These are phyloP conservation scores for Citrullus colocynthis DNA, from an alignment of 306 rosid genomes.

Conservation along the genomic window DNA sequence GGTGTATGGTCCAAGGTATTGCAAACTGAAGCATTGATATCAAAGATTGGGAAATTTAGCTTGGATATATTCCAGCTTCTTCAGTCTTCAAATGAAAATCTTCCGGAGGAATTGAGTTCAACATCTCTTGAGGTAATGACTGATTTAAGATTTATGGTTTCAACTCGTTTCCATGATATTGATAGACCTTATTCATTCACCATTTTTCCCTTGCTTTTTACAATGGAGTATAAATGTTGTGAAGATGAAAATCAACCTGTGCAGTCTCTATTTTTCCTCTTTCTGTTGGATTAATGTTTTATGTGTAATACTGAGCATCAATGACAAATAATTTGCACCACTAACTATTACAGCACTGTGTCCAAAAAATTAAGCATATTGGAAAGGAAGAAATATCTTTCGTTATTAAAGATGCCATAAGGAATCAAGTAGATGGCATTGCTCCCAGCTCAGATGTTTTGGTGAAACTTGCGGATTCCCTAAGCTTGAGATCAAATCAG, in stretches of 20 bases:
- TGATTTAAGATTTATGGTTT: background rate
- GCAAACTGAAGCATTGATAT: slow-evolving; percentile 60
- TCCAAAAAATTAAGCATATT: slow-evolving; percentile 66
- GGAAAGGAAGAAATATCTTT: slow-evolving; percentile 46
- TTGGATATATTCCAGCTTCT: slow-evolving; percentile 53
- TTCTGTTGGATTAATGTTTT: background rate
- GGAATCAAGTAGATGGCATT: slow-evolving; percentile 46
- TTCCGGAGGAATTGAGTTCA: slow-evolving; percentile 54
- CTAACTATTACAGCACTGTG: slow-evolving; percentile 47
- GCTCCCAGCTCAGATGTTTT: slow-evolving; percentile 64
- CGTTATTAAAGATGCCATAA: slow-evolving; percentile 53
- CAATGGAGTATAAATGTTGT: background rate
- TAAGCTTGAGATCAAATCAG: slow-evolving; percentile 61
- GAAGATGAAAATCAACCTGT: background rate
- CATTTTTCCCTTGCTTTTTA: background rate
- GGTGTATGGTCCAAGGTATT: slow-evolving; percentile 39
- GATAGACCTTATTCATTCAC: background rate
- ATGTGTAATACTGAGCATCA: background rate
- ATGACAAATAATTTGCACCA: background rate
- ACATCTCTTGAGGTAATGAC: slow-evolving; percentile 63
- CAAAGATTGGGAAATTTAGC: slow-evolving; percentile 39
- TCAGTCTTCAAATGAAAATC: slow-evolving; percentile 42
- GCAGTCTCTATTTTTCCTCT: background rate
- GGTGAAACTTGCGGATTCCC: slow-evolving; percentile 57
- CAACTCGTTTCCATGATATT: background rate